Evolutionary conservation across 2,329 filamentous ascomycete genomes (phyloP), one percentile per base, ranked within the genome.

Genomic region (Acarospora socialis): DNA sequence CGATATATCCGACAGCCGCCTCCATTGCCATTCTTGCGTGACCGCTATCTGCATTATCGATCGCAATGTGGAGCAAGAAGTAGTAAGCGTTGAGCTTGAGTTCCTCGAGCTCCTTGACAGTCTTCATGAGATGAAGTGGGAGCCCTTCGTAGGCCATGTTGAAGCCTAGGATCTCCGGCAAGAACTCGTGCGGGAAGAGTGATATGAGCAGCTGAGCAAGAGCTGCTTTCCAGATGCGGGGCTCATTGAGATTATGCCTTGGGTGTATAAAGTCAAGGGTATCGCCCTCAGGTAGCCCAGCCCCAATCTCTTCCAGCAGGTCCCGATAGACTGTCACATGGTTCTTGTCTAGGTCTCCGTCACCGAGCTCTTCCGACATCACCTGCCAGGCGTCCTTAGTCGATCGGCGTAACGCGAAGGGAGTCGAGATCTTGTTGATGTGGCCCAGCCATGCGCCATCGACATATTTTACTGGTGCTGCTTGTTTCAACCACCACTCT

Each of bases 161-260:
- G 42, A 65, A 67, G 1, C 65, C 62, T 3, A 68, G 45, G 3
- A 63, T 59, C 43, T 68, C 64, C 1, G 63, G 63, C 2, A 68
- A 38, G 38, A 66, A 64, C 5, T 66, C 56, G 21, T 61, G 39
- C 1, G 61, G 59, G 21, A 63, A 67, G 1, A 67, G 48, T 1
- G 61, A 65, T 7, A 68, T 50, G 3, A 60, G 49, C 3, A 66
- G 39, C 32, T 68, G 65, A 2, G 53, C 50, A 4, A 63, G 44
- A 4, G 58, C 61, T 1, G 59, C 50, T 46, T 56, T 57, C 62
- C 63, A 67, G 5, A 46, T 40, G 5, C 37, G 38, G 24, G 37
- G 35, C 20, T 52, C 45, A 9, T 50, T 40, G 21, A 50, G 28
- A 13, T 38, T 41, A 37, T 46, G 46, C 16, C 33, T 39, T 31